phyloP scores from a whole-genome alignment of 148 eudicot species.

The Oxyria digyna region DNA sequence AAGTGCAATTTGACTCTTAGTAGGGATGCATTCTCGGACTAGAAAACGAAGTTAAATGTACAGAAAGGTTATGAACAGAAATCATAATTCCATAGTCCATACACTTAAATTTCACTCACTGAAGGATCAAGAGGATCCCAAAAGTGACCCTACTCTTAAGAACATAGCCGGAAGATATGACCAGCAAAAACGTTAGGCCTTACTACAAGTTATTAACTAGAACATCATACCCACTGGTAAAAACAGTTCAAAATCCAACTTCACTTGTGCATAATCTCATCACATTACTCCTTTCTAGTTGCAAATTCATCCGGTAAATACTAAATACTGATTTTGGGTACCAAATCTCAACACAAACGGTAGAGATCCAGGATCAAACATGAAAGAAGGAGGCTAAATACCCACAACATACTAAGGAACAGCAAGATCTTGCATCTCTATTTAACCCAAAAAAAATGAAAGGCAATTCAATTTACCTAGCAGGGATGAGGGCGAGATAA shows the following conservation, averaged over 20 bases:
- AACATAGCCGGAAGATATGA: background rate
- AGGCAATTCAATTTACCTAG: slow-evolving; percentile 35
- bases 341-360: background rate
- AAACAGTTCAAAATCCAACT: background rate
- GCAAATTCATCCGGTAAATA: background rate
- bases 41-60: background rate
- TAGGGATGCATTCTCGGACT: background rate
- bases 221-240: background rate
- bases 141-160: background rate
- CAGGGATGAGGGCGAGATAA: slow-evolving; percentile 87
- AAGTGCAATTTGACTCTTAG: background rate
- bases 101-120: background rate
- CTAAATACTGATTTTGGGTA: background rate
- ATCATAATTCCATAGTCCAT: background rate
- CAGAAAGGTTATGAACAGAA: too few species aligned
- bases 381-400: background rate
- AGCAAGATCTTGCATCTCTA: background rate
- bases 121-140: background rate
- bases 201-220: background rate
- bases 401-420: background rate
- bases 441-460: background rate
- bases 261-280: background rate
- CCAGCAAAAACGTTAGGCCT: background rate
- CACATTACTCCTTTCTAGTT: background rate
- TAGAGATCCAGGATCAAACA: background rate